A percentile compares a stretch with the other conserved stretches of the same genome.
Conservation (phyloP, 2,329 filamentous ascomycete species). For the Phialophora macrospora region DNA sequence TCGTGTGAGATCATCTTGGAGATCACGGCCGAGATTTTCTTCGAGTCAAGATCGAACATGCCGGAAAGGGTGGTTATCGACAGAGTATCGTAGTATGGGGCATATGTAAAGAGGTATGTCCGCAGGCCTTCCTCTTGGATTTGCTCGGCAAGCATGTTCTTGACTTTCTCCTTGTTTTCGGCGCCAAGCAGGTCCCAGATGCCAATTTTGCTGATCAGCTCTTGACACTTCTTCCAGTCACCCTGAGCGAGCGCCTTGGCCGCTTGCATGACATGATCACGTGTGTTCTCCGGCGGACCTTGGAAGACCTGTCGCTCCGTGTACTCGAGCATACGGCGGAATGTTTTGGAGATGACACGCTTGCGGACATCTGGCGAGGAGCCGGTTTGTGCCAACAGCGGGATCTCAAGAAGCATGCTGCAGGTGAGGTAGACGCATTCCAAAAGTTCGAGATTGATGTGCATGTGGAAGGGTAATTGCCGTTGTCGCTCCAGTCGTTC, state of each 20-base stretch:
- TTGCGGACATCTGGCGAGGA: slow-evolving; percentile 97
- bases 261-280: slow-evolving; percentile 98
- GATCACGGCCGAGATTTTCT: slow-evolving; percentile 92
- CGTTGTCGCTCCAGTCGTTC: slow-evolving; percentile 96
- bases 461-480: slow-evolving; percentile 99
- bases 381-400: slow-evolving; percentile 92
- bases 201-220: slow-evolving; percentile 97
- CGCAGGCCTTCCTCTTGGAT: slow-evolving; percentile 98
- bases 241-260: slow-evolving; percentile 95
- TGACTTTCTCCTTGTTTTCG: slow-evolving; percentile 76
- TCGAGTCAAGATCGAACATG: slow-evolving; percentile 93
- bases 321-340: slow-evolving; percentile 98
- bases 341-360: slow-evolving; percentile 98
- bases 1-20: slow-evolving; percentile 99
- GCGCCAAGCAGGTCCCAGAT: slow-evolving; percentile 99
- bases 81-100: slow-evolving; percentile 97
- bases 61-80: slow-evolving; percentile 79
- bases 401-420: slow-evolving; percentile 99
- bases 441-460: slow-evolving; percentile 97
- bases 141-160: slow-evolving; percentile 94
- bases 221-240: slow-evolving; percentile 96
- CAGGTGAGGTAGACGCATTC: slow-evolving; percentile 99
- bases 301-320: slow-evolving; percentile 99
- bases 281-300: slow-evolving; percentile 96
- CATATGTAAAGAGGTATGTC: slow-evolving; percentile 99